Percentiles rank a stretch among this genome's conserved stretches.
phyloP scores from a whole-genome alignment of 345 rosid species.

The Turritis glabra region DNA sequence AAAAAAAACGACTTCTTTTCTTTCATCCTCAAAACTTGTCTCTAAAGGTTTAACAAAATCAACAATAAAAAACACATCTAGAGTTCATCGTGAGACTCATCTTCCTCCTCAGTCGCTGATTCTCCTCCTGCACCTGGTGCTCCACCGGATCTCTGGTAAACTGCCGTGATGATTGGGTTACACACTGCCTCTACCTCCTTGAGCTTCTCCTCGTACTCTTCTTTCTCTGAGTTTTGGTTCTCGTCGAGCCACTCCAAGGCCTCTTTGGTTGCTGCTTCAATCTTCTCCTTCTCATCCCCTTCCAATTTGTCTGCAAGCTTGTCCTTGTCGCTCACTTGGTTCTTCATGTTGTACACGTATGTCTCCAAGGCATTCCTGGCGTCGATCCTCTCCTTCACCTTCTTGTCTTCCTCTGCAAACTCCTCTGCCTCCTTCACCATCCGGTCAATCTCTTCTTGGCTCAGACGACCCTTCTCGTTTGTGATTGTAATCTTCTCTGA shows the following conservation, averaged over 20 bases:
- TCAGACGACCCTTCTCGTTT: constrained; percentile 37
- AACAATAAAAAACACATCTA: constrained; percentile 18
- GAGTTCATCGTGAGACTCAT: constrained; percentile 44
- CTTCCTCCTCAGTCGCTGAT: constrained; percentile 33
- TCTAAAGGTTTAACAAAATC: constrained; percentile 32
- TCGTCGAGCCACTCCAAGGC: constrained; percentile 97
- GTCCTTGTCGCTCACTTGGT: constrained; percentile 89
- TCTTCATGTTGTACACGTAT: constrained; percentile 89
- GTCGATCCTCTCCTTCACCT: constrained; percentile 57
- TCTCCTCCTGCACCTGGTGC: constrained; percentile 54
- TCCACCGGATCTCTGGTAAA: constrained; percentile 87
- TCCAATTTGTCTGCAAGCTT: constrained; percentile 95
- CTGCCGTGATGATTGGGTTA: constrained; percentile 90
- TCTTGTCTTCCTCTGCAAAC: constrained; percentile 43
- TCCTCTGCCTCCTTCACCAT: constrained; percentile 44
- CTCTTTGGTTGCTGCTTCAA: constrained; percentile 78
- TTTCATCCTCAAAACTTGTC: constrained; percentile 30
- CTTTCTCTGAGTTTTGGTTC: constrained; percentile 85
- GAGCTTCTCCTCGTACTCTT: constrained; percentile 91
- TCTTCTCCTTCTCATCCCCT: constrained; percentile 83
- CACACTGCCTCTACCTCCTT: constrained; percentile 95
- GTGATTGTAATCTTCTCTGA: constrained; percentile 39
- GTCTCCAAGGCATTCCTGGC: constrained; percentile 90
- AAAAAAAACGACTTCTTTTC: not conserved
- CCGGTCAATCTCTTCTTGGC: constrained; percentile 40